Base-by-base conservation (phyloP, 164 flowering plant genomes). In the Kingdonia uniflora region DNA sequence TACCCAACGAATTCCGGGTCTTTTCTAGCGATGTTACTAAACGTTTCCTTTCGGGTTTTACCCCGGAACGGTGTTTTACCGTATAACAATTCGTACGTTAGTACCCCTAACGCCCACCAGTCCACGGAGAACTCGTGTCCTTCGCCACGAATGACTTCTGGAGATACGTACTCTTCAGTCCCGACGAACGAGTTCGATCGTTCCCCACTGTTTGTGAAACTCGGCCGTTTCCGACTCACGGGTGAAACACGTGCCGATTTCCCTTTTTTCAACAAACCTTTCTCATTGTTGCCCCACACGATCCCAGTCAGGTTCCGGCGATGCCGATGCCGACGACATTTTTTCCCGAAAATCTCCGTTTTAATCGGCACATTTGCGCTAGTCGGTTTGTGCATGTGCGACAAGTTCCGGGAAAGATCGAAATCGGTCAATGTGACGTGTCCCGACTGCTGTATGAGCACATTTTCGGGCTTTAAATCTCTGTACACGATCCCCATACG, bases 71-170 rank as follows among this genome's bases (percentile, higher is more conserved):
- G 99, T 40, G 99, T 86, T 58, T 65, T 68, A 0, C 99, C 97
- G 60, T 88, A 81, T 33, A 82, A 29, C 97, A 89, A 81, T 68
- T 92, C 97, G 86, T 88, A 88, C 14, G 75, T 57, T 6, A 92
- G 61, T 0, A 92, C 59, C 25, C 99, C 97, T 0, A 92, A 64
- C 4, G 95, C 95, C 99, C 97, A 92, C 99, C 97, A 88, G 57
- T 92, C 95, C 16, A 86, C 95, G 49, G 85, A 72, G 77, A 81
- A 88, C 53, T 84, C 97, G 68, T 92, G 97, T 7, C 99, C 99
- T 21, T 82, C 87, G 8, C 92, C 95, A 0, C 81, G 67, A 0
- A 92, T 76, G 0, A 92, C 82, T 67, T 90, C 97, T 43, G 96
- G 97, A 23, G 97, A 56, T 6, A 90, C 81, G 76, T 90, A 87